These are phyloP conservation scores for Coleophoma cylindrospora DNA, from an alignment of 2,329 filamentous ascomycete genomes.

Conservation along the genomic window DNA sequence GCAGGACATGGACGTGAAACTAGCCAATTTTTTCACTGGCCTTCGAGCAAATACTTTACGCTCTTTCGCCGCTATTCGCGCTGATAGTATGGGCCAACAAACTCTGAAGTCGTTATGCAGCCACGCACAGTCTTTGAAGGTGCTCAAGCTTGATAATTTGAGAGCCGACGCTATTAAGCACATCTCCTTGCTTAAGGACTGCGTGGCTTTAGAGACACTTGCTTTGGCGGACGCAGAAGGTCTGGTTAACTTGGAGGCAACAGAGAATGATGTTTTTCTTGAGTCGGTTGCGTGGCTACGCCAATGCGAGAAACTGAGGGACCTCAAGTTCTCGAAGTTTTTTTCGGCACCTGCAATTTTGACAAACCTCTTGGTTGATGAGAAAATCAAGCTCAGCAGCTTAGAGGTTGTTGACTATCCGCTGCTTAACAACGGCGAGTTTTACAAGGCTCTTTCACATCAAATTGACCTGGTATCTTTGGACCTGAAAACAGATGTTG, in stretches of 20 bases:
- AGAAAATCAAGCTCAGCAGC: constrained; percentile 38
- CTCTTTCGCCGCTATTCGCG: constrained; percentile 52
- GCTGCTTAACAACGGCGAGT: constrained; percentile 40
- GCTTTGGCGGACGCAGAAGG: constrained; percentile 39
- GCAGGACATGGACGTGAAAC: constrained; percentile 47
- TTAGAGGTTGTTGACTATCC: constrained; percentile 44
- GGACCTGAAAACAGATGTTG: constrained; percentile 39
- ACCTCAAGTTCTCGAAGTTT: constrained; percentile 45
- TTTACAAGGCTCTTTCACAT: constrained; percentile 45
- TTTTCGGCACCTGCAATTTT: constrained; percentile 47
- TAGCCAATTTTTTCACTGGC: constrained; percentile 52
- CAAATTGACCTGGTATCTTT: constrained; percentile 43
- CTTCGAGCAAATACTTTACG: constrained; percentile 52
- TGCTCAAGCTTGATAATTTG: constrained; percentile 44
- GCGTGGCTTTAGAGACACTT: constrained; percentile 42
- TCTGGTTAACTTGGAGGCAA: constrained; percentile 39
- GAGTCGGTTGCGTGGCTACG: constrained; percentile 49
- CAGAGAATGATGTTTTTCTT: constrained; percentile 45
- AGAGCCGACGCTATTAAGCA: constrained; percentile 42
- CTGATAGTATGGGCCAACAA: constrained; percentile 46
- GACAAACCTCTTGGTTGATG: constrained; percentile 39
- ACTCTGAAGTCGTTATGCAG: constrained; percentile 48
- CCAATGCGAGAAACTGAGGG: constrained; percentile 43
- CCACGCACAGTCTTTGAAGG: constrained; percentile 49
- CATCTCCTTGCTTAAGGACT: constrained; percentile 41